A percentile compares a stretch with the other conserved stretches of the same genome.
Evolutionary conservation across 345 rosid species (phyloP).

Genomic region (Populus simonii): DNA sequence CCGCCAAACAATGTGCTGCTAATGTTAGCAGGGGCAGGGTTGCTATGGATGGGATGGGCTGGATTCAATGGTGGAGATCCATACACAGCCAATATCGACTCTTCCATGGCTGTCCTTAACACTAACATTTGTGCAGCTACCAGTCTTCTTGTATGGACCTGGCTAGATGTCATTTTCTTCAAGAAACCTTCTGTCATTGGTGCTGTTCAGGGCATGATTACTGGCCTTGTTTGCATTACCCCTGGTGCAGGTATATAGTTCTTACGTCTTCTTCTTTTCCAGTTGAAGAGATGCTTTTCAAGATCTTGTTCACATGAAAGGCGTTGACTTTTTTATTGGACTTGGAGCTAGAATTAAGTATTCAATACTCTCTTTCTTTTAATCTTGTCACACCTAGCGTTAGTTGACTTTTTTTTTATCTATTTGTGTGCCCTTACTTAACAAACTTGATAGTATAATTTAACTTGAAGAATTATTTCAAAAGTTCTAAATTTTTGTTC

Average conservation of each 20-base stretch:
- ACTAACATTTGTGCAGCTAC: constrained; percentile 56
- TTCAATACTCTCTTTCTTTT: too few species aligned
- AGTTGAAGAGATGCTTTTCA: too few species aligned
- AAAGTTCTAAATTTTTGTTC: neutral
- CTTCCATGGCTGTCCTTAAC: constrained; percentile 51
- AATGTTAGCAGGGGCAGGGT: constrained; percentile 44
- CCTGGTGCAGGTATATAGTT: constrained; percentile 44
- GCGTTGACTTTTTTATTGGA: too few species aligned
- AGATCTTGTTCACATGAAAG: too few species aligned
- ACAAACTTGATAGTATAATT: too few species aligned
- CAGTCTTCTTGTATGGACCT: constrained; percentile 52
- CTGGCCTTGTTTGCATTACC: constrained; percentile 53
- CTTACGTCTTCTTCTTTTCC: too few species aligned
- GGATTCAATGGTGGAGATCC: constrained; percentile 60
- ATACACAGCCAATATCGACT: constrained; percentile 39
- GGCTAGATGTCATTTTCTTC: constrained; percentile 54
- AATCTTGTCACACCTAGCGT: too few species aligned
- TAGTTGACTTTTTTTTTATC: too few species aligned
- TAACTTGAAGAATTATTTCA: too few species aligned
- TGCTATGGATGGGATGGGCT: constrained; percentile 60
- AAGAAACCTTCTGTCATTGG: constrained; percentile 52
- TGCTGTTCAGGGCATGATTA: constrained; percentile 58
- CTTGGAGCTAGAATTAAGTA: too few species aligned
- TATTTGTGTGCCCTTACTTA: too few species aligned
- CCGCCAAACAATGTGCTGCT: constrained; percentile 45